Evolutionary conservation across 2,329 filamentous ascomycete genomes (phyloP), one percentile per base, ranked within the genome.

Genomic region (Colletotrichum sp.): DNA sequence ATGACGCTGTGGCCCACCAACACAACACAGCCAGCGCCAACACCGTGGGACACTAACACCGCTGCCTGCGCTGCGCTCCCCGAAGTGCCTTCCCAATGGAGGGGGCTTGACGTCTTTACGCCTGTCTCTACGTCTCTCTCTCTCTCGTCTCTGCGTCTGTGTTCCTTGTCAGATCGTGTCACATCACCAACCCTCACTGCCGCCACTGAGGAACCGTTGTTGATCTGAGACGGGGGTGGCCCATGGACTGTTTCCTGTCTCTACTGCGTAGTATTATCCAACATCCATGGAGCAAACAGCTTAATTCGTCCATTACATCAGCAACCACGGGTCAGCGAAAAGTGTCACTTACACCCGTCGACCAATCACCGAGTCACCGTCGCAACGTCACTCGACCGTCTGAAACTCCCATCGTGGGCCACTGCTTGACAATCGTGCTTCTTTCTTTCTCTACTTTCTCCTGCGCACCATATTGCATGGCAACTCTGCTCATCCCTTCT

Each of bases 131-230:
- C 44, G 11, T 52, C 39, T 52, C 44, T 52, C n/a, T n/a, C 36
- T 39, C 36, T 39, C 15, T 13, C 39, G 44, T 52, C 44, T 52
- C 44, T 25, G n/a, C 11, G n/a, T 27, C 36, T 27, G 11, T 34
- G 30, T 64, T 29, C 32, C 67, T 49, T 71, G 72, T 71, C 72
- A 74, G 32, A 66, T 71, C 19, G 61, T 71, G 72, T 66, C 67
- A 74, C 34, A 59, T 61, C 44, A 34, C 27, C 71, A 30, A 12
- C 32, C 29, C 49, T 71, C 30, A 65, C 39, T 49, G 29, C 32
- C 57, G 57, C 64, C 19, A 44, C 16, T 52, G n/a, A 32, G 32
- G 30, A 62, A 36, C 29, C 55, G 30, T 55, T 63, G 11, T 22
- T 52, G 39, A 71, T 71, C 57, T 55, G 67, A 19, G 19, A 27